These are phyloP conservation scores for Talaromyces atroroseus DNA, from an alignment of 2,329 filamentous ascomycete genomes.

Conservation along the genomic window DNA sequence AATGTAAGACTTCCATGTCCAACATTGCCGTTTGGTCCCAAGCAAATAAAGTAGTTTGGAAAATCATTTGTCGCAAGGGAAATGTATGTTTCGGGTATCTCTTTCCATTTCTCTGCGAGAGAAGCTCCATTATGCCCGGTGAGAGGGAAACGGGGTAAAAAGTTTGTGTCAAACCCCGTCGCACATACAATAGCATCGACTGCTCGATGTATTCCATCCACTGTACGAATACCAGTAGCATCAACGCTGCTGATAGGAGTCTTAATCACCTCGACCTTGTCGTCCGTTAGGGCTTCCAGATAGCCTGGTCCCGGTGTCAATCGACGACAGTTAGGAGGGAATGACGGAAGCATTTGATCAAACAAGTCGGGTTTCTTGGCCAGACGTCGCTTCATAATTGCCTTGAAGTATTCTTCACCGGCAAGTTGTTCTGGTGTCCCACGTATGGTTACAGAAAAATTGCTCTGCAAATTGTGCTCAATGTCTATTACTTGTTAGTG, in stretches of 20 bases:
- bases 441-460: slow-evolving; percentile 24
- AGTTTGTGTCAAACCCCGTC: slow-evolving; percentile 36
- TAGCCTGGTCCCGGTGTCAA: slow-evolving; percentile 45
- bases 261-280: slow-evolving; percentile 57
- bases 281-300: slow-evolving; percentile 56
- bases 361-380: slow-evolving; percentile 30
- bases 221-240: slow-evolving; percentile 26
- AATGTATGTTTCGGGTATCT: slow-evolving; percentile 40
- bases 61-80: slow-evolving; percentile 43
- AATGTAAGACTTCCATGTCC: slow-evolving; percentile 30
- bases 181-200: slow-evolving; percentile 31
- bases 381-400: slow-evolving; percentile 31
- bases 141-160: slow-evolving; percentile 43
- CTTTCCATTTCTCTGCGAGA: slow-evolving; percentile 42
- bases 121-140: slow-evolving; percentile 33
- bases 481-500: slow-evolving; percentile 19
- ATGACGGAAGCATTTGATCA: slow-evolving; percentile 36
- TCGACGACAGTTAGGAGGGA: slow-evolving; percentile 39
- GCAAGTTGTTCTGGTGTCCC: slow-evolving; percentile 25
- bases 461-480: slow-evolving; percentile 28
- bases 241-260: slow-evolving; percentile 46
- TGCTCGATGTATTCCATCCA: slow-evolving; percentile 16
- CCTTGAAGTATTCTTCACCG: slow-evolving; percentile 20
- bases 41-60: slow-evolving; percentile 42
- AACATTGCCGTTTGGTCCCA: slow-evolving; percentile 31